phyloP scores from a whole-genome alignment of 2,329 filamentous ascomycete genomes.

The Xylogone sp. region DNA sequence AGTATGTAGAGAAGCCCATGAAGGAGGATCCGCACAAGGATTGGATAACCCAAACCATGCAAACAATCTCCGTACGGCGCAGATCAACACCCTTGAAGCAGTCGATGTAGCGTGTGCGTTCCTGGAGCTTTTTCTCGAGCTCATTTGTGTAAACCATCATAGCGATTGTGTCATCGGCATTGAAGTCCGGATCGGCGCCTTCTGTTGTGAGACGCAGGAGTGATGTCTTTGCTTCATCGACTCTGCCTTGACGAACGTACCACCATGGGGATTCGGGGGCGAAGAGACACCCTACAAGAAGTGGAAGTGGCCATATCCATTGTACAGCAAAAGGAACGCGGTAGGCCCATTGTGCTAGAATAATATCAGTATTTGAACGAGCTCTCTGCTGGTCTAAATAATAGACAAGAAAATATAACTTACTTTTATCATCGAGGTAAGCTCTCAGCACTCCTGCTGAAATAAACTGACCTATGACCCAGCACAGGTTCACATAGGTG shows the following conservation, averaged over 20 bases:
- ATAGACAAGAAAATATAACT: slow-evolving; percentile 23
- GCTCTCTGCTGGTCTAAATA: slow-evolving; percentile 13
- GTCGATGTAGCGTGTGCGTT: slow-evolving; percentile 43
- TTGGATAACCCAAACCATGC: slow-evolving; percentile 58
- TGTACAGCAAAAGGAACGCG: slow-evolving; percentile 45
- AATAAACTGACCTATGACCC: slow-evolving; percentile 43
- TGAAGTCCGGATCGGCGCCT: slow-evolving; percentile 13
- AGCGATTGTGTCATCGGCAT: slow-evolving; percentile 30
- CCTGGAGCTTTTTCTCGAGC: slow-evolving; percentile 41
- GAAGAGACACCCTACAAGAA: slow-evolving; percentile 38
- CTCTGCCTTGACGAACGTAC: slow-evolving; percentile 37
- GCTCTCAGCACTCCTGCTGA: slow-evolving; percentile 41
- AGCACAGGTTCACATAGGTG: slow-evolving; percentile 48
- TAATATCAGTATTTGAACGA: not conserved
- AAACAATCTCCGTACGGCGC: slow-evolving; percentile 49
- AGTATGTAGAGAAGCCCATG: slow-evolving; percentile 59
- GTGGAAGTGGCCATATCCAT: slow-evolving; percentile 45
- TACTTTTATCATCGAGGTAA: slow-evolving; percentile 35
- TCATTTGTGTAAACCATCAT: slow-evolving; percentile 54
- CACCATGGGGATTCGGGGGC: slow-evolving; percentile 47
- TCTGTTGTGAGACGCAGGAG: slow-evolving; percentile 35
- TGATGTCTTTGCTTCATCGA: slow-evolving; percentile 36
- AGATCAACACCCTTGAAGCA: slow-evolving; percentile 45
- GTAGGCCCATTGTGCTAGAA: slow-evolving; percentile 38
- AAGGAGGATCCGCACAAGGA: slow-evolving; percentile 59